phyloP scores from a whole-genome alignment of 2,329 filamentous ascomycete genomes.

The Pestalotiopsis fici region DNA sequence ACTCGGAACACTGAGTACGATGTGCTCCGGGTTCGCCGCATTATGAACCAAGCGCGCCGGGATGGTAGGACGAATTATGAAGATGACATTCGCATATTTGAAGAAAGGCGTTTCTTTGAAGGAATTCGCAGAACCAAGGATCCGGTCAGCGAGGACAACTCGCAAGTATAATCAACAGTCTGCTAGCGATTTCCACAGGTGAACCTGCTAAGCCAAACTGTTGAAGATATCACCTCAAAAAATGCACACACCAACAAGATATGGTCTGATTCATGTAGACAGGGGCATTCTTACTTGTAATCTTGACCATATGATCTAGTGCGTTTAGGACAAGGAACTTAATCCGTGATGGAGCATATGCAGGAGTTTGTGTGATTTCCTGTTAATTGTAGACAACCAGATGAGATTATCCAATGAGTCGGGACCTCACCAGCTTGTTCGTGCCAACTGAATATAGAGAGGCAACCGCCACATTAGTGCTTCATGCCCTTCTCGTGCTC shows the following conservation, averaged over 20 bases:
- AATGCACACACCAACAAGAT: too few relatives aligned
- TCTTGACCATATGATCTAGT: too few relatives aligned
- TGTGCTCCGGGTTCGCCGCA: slow-evolving; percentile 19
- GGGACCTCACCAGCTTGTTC: too few relatives aligned
- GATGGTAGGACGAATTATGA: slow-evolving; percentile 11
- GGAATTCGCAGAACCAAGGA: neutral
- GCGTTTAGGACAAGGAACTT: too few relatives aligned
- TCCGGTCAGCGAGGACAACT: neutral
- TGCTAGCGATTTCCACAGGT: neutral
- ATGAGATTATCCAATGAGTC: too few relatives aligned
- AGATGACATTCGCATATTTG: slow-evolving; percentile 34
- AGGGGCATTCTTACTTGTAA: too few relatives aligned
- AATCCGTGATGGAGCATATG: too few relatives aligned
- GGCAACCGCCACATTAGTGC: neutral
- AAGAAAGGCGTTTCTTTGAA: slow-evolving; percentile 7
- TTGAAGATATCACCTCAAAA: too few relatives aligned
- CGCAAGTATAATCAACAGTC: neutral
- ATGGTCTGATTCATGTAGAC: too few relatives aligned
- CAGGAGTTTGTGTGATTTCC: too few relatives aligned
- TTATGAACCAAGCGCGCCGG: slow-evolving; percentile 15
- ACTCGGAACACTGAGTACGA: slow-evolving; percentile 25
- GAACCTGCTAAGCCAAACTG: too few relatives aligned
- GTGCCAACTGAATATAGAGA: neutral
- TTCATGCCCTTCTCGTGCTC: neutral
- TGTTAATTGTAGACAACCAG: too few relatives aligned